phyloP scores from a whole-genome alignment of 306 rosid genomes.

The Sechiopsis laciniata region DNA sequence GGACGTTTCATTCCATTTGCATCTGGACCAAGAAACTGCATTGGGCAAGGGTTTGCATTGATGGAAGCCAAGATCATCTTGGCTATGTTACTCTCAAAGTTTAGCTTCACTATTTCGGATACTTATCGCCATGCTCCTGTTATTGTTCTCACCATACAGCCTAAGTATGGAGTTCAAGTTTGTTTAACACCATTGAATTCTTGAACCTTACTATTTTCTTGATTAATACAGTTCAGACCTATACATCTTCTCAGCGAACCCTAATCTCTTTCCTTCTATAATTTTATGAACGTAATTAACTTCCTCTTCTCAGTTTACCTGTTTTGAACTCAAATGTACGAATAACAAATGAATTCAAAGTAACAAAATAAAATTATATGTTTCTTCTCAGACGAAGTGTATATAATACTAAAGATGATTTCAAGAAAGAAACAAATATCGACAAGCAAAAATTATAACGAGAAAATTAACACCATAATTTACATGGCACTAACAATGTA shows the following conservation, averaged over 20 bases:
- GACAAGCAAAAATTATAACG: no score
- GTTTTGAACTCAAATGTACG: no score
- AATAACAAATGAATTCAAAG: no score
- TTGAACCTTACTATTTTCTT: neutral
- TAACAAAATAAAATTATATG: no score
- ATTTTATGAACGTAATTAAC: no score
- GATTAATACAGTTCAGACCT: neutral
- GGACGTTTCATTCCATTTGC: constrained; percentile 87
- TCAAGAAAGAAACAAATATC: no score
- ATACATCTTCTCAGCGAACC: neutral
- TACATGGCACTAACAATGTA: no score
- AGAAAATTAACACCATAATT: no score
- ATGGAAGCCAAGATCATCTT: constrained; percentile 93
- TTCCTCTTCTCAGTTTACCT: no score
- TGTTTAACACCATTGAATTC: constrained; percentile 54
- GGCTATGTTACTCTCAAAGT: constrained; percentile 65
- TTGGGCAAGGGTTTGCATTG: constrained; percentile 82
- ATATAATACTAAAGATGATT: no score
- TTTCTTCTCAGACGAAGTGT: no score
- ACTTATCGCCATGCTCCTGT: constrained; percentile 87
- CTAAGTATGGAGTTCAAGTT: constrained; percentile 87
- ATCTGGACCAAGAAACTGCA: constrained; percentile 77
- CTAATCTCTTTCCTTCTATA: neutral
- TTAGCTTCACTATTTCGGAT: constrained; percentile 57
- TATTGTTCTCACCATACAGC: constrained; percentile 81